Percentiles rank a stretch among this genome's conserved stretches.
phyloP scores from a whole-genome alignment of 441 rosid genomes.

The Gossypium gossypioides region DNA sequence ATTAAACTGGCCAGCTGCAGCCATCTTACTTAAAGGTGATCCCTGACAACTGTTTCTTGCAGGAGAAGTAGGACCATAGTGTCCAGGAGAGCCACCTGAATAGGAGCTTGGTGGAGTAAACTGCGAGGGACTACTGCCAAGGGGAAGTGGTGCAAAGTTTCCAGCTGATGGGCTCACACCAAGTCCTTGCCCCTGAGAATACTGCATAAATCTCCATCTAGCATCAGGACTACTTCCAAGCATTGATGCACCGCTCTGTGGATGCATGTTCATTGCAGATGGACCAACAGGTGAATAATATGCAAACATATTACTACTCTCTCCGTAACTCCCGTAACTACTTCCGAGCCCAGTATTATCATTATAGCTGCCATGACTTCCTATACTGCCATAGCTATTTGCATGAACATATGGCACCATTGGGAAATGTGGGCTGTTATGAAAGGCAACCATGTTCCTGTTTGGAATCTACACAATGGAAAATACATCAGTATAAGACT shows the following conservation, averaged over 20 bases:
- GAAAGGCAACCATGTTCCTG: constrained; percentile 53
- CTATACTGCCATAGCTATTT: constrained; percentile 90
- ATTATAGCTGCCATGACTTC: constrained; percentile 91
- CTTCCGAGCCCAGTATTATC: constrained; percentile 71
- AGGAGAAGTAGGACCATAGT: constrained; percentile 92
- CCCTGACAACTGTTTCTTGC: constrained; percentile 86
- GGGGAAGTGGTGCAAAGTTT: constrained; percentile 80
- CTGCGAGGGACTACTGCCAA: constrained; percentile 96
- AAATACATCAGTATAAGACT: constrained; percentile 9
- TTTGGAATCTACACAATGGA: constrained; percentile 52
- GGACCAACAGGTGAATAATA: constrained; percentile 93
- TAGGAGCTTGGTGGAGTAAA: constrained; percentile 83
- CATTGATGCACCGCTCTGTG: constrained; percentile 63
- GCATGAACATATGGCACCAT: constrained; percentile 58
- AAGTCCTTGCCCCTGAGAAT: constrained; percentile 75
- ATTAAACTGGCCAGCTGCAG: constrained; percentile 69
- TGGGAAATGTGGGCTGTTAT: constrained; percentile 81
- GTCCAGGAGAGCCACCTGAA: constrained; percentile 83
- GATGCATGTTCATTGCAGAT: constrained; percentile 67
- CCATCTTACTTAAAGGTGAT: constrained; percentile 84
- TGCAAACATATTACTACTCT: constrained; percentile 57
- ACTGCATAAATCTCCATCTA: constrained; percentile 63
- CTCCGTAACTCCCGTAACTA: constrained; percentile 96
- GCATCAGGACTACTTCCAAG: constrained; percentile 93
- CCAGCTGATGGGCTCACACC: constrained; percentile 92